Conservation (phyloP, 176 grass and related monocot genomes). For the Triticum turgidum region DNA sequence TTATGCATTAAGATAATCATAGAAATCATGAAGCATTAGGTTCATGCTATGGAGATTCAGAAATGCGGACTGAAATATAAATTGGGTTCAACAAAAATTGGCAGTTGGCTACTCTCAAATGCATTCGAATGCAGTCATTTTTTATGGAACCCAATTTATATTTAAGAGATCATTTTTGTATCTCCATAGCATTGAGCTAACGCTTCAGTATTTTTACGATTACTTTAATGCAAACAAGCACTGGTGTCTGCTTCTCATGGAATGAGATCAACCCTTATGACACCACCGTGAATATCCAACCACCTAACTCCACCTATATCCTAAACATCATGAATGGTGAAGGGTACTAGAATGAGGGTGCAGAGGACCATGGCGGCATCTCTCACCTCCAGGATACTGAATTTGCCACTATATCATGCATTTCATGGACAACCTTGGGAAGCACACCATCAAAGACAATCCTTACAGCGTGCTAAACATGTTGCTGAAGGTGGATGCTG, state of each 20-base stretch:
- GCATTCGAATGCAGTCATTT: no score
- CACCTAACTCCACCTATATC: slow-evolving; percentile 1
- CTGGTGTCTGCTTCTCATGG: slow-evolving; percentile 31
- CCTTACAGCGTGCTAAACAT: slow-evolving; percentile 48
- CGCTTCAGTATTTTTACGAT: slow-evolving; percentile 29
- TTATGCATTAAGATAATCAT: no score
- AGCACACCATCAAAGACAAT: neutral
- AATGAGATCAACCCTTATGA: neutral
- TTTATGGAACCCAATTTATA: no score
- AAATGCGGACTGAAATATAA: no score
- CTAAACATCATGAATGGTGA: slow-evolving; percentile 15
- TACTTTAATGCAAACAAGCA: slow-evolving; percentile 27
- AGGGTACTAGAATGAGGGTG: slow-evolving; percentile 11
- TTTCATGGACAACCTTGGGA: slow-evolving; percentile 28
- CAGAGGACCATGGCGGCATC: neutral
- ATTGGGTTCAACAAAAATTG: no score
- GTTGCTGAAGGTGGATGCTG: neutral
- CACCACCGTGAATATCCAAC: neutral
- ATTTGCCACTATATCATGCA: slow-evolving; percentile 36
- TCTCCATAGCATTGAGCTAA: neutral
- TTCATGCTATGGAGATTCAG: no score
- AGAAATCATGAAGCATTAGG: no score
- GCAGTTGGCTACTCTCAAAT: no score
- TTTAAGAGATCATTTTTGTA: neutral
- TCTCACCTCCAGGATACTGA: slow-evolving; percentile 33